A percentile compares a stretch with the other conserved stretches of the same genome.
Conservation (phyloP, 768 basidiomycete species). For the Glaciozyma antarctica region DNA sequence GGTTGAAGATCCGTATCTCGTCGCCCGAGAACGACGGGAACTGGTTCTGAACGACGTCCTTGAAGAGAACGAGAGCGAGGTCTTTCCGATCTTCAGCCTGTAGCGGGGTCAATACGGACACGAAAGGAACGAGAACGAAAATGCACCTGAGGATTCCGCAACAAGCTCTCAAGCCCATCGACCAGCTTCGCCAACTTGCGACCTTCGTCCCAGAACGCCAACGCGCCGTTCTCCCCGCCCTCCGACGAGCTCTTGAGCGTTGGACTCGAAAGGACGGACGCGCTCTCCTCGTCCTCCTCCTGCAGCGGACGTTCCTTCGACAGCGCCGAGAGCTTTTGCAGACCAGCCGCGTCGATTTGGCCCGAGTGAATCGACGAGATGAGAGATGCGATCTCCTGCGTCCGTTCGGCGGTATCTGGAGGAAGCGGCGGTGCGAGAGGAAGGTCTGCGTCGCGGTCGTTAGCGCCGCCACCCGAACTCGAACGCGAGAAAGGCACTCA, state of each 20-base stretch:
- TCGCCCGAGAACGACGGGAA: constrained; percentile 22
- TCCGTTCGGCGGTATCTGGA: constrained; percentile 2
- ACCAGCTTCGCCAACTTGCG: constrained; percentile 11
- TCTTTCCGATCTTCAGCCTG: constrained; percentile 1
- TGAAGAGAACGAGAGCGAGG: constrained; percentile 25
- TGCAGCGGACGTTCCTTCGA: constrained; percentile 28
- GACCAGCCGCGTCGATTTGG: neutral
- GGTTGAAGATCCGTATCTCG: constrained; percentile 25
- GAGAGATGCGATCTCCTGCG: constrained; percentile 4
- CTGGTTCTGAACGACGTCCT: constrained; percentile 32
- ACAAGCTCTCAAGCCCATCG: constrained; percentile 6
- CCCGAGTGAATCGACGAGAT: neutral
- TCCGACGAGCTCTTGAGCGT: neutral
- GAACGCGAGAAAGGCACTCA: constrained; percentile 1
- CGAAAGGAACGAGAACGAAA: neutral
- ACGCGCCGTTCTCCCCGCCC: neutral
- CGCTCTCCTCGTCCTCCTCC: constrained; percentile 27
- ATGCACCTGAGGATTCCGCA: constrained; percentile 6
- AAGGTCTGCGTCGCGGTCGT: neutral
- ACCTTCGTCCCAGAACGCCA: constrained; percentile 10
- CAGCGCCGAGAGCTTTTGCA: constrained; percentile 6
- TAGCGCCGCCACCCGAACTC: neutral
- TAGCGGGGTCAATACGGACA: no score
- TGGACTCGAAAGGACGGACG: neutral
- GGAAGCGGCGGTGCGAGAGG: neutral